phyloP scores from a whole-genome alignment of 108 stramenopile species.

The Skeletonema grethae region DNA sequence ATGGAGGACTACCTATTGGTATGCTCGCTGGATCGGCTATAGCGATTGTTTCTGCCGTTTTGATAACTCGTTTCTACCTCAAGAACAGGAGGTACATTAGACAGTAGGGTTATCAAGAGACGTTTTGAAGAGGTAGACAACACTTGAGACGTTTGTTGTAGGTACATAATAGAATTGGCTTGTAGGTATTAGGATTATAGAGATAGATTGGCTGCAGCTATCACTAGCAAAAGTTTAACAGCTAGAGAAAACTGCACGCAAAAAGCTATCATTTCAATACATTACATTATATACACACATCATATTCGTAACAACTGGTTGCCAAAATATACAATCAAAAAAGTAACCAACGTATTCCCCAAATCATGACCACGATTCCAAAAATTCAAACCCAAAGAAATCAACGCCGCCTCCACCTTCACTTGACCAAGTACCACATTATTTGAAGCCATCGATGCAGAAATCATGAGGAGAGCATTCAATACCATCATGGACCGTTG shows the following conservation, averaged over 20 bases:
- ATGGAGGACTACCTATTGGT: neutral
- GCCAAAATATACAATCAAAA: neutral
- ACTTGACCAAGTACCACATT: slow-evolving; percentile 23
- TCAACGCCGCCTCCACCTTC: slow-evolving; percentile 23
- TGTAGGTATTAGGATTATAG: no score
- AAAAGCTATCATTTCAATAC: no score
- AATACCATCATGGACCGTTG: slow-evolving; percentile 60
- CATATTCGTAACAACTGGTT: neutral
- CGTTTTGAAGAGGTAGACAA: neutral
- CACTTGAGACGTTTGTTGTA: neutral
- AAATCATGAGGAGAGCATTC: slow-evolving; percentile 62
- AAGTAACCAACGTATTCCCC: slow-evolving; percentile 39
- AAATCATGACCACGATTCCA: slow-evolving; percentile 61
- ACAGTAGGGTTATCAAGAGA: no score
- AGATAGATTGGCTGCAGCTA: no score
- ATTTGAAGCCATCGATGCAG: slow-evolving; percentile 47
- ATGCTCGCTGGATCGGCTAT: neutral
- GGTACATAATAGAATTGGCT: neutral
- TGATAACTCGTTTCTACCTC: neutral
- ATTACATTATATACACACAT: no score
- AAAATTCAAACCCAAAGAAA: slow-evolving; percentile 49
- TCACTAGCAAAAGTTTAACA: no score
- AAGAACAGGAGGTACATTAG: neutral
- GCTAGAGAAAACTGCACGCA: no score
- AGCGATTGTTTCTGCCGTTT: neutral